These are phyloP conservation scores for Tilletia walkeri DNA, from an alignment of 1,284 basidiomycete species.

Conservation along the genomic window DNA sequence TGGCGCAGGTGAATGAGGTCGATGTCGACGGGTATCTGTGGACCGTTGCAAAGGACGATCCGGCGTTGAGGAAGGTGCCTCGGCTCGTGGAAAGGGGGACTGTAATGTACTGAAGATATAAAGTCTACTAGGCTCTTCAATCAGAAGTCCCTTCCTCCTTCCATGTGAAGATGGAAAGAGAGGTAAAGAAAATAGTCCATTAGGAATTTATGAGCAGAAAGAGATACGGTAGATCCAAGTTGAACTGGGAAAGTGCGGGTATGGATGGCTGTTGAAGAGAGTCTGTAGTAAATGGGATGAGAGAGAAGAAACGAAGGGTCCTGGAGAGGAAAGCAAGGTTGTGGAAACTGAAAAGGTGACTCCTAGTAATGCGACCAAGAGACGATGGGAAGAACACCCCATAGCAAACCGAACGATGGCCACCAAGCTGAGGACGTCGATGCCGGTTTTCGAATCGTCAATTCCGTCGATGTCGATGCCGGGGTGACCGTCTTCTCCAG, in stretches of 20 bases:
- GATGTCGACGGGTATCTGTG: slow-evolving; percentile 52
- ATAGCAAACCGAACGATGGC: slow-evolving; percentile 10
- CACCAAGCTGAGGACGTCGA: slow-evolving; percentile 1
- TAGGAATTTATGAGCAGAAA: no score
- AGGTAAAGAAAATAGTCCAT: no score
- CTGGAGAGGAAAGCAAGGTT: no score
- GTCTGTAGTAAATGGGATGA: no score
- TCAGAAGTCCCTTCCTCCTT: no score
- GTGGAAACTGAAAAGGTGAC: no score
- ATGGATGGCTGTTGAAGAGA: no score
- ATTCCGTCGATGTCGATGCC: neutral
- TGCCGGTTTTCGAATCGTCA: neutral
- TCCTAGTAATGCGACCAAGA: neutral
- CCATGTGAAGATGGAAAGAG: no score
- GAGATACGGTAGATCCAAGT: no score
- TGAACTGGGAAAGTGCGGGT: no score
- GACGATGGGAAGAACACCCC: slow-evolving; percentile 5
- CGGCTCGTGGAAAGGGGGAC: slow-evolving; percentile 37
- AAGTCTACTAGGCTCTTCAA: no score
- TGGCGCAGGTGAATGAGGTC: slow-evolving; percentile 39
- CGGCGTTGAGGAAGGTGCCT: slow-evolving; percentile 36
- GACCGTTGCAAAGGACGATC: slow-evolving; percentile 44
- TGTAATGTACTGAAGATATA: slow-evolving; percentile 30
- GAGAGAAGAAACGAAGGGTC: no score
- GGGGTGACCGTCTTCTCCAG: neutral